phyloP scores from a whole-genome alignment of 345 rosid species.

The Gynandropsis gynandra region DNA sequence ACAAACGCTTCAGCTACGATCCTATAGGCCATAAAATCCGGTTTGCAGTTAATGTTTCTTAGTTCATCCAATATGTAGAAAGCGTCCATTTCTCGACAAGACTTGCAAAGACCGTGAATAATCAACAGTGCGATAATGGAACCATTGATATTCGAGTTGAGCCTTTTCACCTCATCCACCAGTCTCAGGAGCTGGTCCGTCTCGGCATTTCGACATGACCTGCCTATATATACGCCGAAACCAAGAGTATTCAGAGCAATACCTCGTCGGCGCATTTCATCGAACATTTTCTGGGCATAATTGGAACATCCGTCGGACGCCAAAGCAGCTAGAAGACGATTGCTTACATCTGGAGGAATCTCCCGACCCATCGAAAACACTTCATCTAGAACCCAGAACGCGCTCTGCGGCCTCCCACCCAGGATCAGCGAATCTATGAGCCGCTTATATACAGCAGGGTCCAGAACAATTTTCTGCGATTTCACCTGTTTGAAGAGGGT shows the following conservation, averaged over 20 bases:
- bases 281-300: constrained; percentile 49
- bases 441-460: constrained; percentile 38
- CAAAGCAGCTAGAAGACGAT: constrained; percentile 59
- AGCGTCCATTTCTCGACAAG: constrained; percentile 57
- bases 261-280: constrained; percentile 48
- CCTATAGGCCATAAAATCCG: constrained; percentile 89
- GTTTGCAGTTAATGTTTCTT: constrained; percentile 62
- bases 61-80: constrained; percentile 57
- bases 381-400: constrained; percentile 53
- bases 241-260: constrained; percentile 52
- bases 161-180: constrained; percentile 42
- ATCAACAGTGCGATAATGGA: constrained; percentile 61
- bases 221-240: constrained; percentile 66
- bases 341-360: constrained; percentile 47
- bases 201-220: constrained; percentile 34
- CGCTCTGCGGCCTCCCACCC: constrained; percentile 43
- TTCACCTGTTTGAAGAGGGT: constrained; percentile 50
- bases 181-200: constrained; percentile 34
- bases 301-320: constrained; percentile 44
- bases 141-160: constrained; percentile 43
- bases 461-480: constrained; percentile 42
- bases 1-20: constrained; percentile 68
- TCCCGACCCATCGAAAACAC: constrained; percentile 24
- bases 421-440: constrained; percentile 41
- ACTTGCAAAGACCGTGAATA: constrained; percentile 63